Conservation (phyloP, 2,329 filamentous ascomycete genomes). For the Colletotrichum coccodes region DNA sequence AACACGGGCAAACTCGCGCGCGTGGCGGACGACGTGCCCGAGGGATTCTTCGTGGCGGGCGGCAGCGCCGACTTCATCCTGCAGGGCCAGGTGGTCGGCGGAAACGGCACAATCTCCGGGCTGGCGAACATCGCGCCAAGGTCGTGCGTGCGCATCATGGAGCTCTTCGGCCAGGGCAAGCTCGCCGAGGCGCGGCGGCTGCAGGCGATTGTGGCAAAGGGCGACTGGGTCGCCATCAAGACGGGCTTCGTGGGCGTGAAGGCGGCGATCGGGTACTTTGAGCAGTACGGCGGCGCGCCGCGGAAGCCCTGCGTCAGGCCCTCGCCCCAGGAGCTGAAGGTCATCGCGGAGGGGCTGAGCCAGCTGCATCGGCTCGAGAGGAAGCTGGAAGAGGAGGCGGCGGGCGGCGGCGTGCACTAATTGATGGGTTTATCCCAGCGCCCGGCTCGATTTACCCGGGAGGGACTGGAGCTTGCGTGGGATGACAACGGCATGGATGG, state of each 20-base stretch:
- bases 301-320: constrained; percentile 50
- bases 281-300: constrained; percentile 50
- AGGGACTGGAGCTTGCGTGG: not conserved
- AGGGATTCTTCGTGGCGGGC: constrained; percentile 73
- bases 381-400: constrained; percentile 38
- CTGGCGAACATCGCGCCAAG: constrained; percentile 77
- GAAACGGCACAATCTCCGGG: constrained; percentile 77
- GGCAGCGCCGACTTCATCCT: constrained; percentile 80
- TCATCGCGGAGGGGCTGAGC: constrained; percentile 48
- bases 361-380: constrained; percentile 46
- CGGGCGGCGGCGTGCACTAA: constrained; percentile 2
- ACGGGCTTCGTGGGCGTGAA: constrained; percentile 61
- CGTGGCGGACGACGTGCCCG: constrained; percentile 52
- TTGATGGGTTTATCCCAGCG: constrained; percentile 2
- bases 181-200: constrained; percentile 62
- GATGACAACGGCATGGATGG: not conserved
- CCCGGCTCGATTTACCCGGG: not conserved
- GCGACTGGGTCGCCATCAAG: constrained; percentile 58
- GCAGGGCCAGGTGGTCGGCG: constrained; percentile 76
- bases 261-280: constrained; percentile 53
- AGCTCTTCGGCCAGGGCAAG: constrained; percentile 69
- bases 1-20: constrained; percentile 74
- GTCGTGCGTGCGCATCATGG: constrained; percentile 69
- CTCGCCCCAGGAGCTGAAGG: constrained; percentile 43
- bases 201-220: constrained; percentile 57